Evolutionary conservation across 2,329 filamentous ascomycete species (phyloP).

Genomic region (Cladophialophora immunda): DNA sequence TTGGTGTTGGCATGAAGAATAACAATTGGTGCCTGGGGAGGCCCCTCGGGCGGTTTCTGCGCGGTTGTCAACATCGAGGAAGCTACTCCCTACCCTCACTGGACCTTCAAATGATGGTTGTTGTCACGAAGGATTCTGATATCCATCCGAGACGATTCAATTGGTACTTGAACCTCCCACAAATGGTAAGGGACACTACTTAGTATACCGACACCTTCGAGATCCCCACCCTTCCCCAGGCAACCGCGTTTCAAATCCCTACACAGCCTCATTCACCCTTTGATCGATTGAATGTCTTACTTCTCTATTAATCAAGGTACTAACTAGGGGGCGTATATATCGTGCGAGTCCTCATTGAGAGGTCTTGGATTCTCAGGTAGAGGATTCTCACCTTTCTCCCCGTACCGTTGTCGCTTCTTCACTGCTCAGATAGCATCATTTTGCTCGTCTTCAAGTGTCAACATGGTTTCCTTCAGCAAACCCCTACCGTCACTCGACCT

Average conservation of each 20-base stretch:
- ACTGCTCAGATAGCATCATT: background rate
- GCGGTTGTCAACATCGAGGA: background rate
- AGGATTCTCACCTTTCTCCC: constrained; percentile 4
- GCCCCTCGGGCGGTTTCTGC: background rate
- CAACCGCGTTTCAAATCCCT: constrained; percentile 20
- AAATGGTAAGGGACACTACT: background rate
- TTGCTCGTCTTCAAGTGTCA: constrained; percentile 5
- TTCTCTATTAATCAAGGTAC: background rate
- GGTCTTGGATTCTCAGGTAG: background rate
- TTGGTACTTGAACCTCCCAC: background rate
- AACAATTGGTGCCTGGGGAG: background rate
- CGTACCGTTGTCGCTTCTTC: background rate
- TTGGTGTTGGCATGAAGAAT: background rate
- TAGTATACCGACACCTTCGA: background rate
- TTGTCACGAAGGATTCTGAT: background rate
- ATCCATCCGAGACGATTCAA: background rate
- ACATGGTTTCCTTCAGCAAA: constrained; percentile 14
- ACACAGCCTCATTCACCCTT: constrained; percentile 18
- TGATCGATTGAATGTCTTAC: background rate
- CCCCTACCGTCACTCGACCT: background rate
- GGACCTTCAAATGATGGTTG: background rate
- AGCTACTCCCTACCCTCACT: background rate
- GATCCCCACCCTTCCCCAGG: constrained; percentile 12
- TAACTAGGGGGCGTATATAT: constrained; percentile 4
- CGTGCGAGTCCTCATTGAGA: background rate